Conservation (phyloP, 345 rosid genomes). For the Erysimum cheiranthoides region DNA sequence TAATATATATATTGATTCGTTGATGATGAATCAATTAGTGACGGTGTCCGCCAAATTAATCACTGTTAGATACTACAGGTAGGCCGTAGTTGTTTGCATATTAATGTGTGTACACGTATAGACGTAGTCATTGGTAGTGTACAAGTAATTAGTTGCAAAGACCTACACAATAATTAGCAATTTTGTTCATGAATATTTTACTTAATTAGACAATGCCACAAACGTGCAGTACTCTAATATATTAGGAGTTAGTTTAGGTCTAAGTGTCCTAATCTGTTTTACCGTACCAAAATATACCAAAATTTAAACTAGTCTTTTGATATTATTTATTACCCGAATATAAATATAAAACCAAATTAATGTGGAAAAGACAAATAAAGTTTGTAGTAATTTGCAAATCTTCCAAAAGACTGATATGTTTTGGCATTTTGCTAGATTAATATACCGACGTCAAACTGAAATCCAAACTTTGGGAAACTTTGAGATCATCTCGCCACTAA, state of each 20-base stretch:
- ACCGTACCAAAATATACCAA: neutral
- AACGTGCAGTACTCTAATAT: neutral
- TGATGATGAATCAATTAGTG: neutral
- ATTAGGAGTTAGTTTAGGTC: constrained; percentile 12
- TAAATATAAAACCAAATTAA: neutral
- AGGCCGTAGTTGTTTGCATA: neutral
- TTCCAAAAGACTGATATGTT: neutral
- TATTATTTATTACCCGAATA: neutral
- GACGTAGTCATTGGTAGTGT: neutral
- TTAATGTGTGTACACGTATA: neutral
- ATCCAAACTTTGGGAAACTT: neutral
- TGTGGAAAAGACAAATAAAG: neutral
- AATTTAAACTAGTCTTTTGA: neutral
- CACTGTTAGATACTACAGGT: constrained; percentile 25
- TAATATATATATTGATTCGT: constrained; percentile 7
- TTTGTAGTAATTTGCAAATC: neutral
- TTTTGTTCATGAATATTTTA: neutral
- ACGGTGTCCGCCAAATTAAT: neutral
- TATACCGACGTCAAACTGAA: neutral
- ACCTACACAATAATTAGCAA: neutral
- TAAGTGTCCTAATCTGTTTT: neutral
- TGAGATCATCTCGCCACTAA: too few species aligned
- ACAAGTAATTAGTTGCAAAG: neutral
- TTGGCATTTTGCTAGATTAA: neutral
- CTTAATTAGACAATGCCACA: neutral